These are phyloP conservation scores for Euryodendron excelsum DNA, from an alignment of 148 eudicot genomes.

Conservation along the genomic window DNA sequence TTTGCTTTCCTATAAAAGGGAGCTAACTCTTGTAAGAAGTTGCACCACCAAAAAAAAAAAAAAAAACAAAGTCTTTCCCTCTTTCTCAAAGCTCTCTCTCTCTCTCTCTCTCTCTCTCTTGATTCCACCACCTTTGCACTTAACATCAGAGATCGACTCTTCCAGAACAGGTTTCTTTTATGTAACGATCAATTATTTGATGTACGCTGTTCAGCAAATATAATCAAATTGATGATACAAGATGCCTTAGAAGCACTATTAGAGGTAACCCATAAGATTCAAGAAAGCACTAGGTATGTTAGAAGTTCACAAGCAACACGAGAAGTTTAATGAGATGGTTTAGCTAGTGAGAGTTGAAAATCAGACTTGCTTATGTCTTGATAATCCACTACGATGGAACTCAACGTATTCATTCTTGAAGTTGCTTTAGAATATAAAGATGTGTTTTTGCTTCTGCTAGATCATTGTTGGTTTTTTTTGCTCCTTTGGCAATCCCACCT, in stretches of 20 bases:
- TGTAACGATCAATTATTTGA: constrained; percentile 65
- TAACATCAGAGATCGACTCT: constrained; percentile 67
- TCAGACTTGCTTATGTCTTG: constrained; percentile 45
- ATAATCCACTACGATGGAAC: constrained; percentile 64
- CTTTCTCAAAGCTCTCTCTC: too few relatives aligned
- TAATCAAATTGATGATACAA: constrained; percentile 59
- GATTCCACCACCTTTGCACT: too few relatives aligned
- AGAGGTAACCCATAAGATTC: constrained; percentile 54
- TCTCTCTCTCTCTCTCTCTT: too few relatives aligned
- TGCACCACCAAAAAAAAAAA: too few relatives aligned
- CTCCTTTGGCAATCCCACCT: too few relatives aligned
- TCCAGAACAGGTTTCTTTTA: constrained; percentile 56
- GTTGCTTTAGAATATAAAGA: constrained; percentile 56
- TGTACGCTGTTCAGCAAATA: constrained; percentile 61
- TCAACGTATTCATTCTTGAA: constrained; percentile 76
- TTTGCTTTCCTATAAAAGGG: too few relatives aligned
- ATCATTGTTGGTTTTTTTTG: too few relatives aligned
- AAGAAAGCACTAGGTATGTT: constrained; percentile 65
- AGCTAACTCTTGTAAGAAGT: too few relatives aligned
- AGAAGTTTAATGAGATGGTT: constrained; percentile 46
- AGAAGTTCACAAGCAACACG: constrained; percentile 53
- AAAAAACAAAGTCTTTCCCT: too few relatives aligned
- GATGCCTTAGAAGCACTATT: constrained; percentile 56
- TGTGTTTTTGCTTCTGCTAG: constrained; percentile 62
- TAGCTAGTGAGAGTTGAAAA: constrained; percentile 26